Evolutionary conservation across 805 yeast genomes (phyloP).

Genomic region (Ogataea populi-albae): DNA sequence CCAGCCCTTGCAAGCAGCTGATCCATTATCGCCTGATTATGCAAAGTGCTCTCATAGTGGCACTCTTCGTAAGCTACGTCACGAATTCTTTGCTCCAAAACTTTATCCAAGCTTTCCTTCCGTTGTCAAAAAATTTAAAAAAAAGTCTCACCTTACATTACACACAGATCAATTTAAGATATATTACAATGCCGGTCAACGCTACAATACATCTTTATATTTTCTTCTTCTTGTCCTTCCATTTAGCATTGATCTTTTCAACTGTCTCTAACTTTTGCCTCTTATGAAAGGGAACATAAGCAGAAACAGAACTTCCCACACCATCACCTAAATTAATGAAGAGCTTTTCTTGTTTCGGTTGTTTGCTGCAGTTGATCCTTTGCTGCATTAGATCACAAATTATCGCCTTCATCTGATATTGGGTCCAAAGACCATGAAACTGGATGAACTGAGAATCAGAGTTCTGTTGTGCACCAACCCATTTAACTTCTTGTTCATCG

Average conservation of each 20-base stretch:
- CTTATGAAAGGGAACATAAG: conserved; percentile 54
- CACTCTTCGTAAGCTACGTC: too few relatives aligned
- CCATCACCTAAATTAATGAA: conserved; percentile 72
- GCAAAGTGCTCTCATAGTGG: neutral
- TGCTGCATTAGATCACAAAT: conserved; percentile 50
- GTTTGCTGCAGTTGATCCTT: conserved; percentile 14
- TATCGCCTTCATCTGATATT: conserved; percentile 53
- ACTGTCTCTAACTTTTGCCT: conserved; percentile 61
- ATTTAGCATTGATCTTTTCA: conserved; percentile 67
- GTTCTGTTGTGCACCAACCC: conserved; percentile 45
- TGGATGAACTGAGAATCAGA: conserved; percentile 40
- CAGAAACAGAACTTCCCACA: conserved; percentile 52
- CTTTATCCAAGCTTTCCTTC: too few relatives aligned
- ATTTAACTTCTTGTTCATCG: conserved; percentile 54
- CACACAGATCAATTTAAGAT: too few relatives aligned
- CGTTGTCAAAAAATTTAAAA: conserved; percentile 1
- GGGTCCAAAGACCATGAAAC: conserved; percentile 51
- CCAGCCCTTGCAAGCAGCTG: conserved; percentile 53
- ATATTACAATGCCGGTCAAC: too few relatives aligned
- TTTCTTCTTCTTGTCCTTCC: conserved; percentile 39
- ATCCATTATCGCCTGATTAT: conserved; percentile 32
- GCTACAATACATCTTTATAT: neutral
- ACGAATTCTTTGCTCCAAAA: too few relatives aligned
- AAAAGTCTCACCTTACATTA: too few relatives aligned
- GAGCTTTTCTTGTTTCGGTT: conserved; percentile 1